A percentile compares a stretch with the other conserved stretches of the same genome.
Conservation (phyloP, 371 early-diverging fungal species). For the Haplosporangium sp. region DNA sequence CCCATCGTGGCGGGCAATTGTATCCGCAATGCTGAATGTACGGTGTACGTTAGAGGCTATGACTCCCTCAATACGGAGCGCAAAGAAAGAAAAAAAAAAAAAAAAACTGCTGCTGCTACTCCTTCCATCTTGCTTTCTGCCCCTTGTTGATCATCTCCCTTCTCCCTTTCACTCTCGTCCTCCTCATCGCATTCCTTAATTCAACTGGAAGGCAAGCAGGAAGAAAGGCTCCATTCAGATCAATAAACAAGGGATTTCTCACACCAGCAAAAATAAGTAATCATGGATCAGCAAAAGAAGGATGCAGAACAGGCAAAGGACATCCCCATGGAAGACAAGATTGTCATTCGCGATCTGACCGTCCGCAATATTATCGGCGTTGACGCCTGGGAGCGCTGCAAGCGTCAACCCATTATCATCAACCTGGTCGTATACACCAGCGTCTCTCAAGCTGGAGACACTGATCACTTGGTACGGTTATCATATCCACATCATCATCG, state of each 20-base stretch:
- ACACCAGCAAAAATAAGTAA: not conserved
- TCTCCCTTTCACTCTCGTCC: slow-evolving; percentile 4
- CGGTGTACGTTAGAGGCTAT: not conserved
- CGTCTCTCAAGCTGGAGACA: slow-evolving; percentile 79
- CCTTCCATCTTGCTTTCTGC: not conserved
- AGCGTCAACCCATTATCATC: slow-evolving; percentile 88
- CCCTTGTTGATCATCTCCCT: not conserved
- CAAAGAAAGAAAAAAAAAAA: no score
- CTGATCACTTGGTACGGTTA: slow-evolving; percentile 70
- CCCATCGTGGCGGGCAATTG: no score
- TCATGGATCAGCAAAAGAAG: slow-evolving; percentile 29
- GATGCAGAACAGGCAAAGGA: slow-evolving; percentile 11
- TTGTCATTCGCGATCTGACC: slow-evolving; percentile 83
- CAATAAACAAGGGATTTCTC: no score
- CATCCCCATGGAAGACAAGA: slow-evolving; percentile 71
- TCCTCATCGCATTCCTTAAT: no score
- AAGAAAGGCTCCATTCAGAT: slow-evolving; percentile 2
- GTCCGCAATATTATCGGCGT: slow-evolving; percentile 91
- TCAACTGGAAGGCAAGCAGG: not conserved
- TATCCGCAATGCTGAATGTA: no score
- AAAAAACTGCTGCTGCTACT: not conserved
- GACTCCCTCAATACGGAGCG: no score
- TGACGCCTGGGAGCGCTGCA: slow-evolving; percentile 93
- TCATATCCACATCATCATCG: not conserved
- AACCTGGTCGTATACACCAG: slow-evolving; percentile 79